Evolutionary conservation across 2,329 filamentous ascomycete genomes (phyloP).

Genomic region (Thielaviopsis ethacetica): DNA sequence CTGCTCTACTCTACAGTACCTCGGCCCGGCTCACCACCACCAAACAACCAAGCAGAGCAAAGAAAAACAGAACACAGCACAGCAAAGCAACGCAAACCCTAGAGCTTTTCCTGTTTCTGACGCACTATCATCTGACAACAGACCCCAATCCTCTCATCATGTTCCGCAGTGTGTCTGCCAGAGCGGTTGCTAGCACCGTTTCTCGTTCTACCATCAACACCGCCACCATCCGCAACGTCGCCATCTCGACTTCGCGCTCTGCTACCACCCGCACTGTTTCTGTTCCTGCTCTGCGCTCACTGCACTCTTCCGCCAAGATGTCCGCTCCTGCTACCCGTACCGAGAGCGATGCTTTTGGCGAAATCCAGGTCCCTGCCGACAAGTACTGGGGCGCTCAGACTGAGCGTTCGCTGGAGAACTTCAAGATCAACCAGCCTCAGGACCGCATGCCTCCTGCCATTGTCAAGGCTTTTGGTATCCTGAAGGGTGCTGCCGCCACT

Average conservation of each 20-base stretch:
- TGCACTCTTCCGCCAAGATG: slow-evolving; percentile 35
- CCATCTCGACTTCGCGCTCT: slow-evolving; percentile 1
- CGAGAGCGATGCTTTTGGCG: slow-evolving; percentile 95
- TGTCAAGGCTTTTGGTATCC: slow-evolving; percentile 83
- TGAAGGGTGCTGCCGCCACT: slow-evolving; percentile 89
- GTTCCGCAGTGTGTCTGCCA: slow-evolving; percentile 11
- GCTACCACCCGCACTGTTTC: slow-evolving; percentile 1
- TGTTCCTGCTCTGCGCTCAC: slow-evolving; percentile 9
- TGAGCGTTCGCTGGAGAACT: slow-evolving; percentile 90
- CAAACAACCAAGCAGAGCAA: too few relatives aligned
- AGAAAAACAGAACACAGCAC: too few relatives aligned
- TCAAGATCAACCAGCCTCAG: slow-evolving; percentile 97
- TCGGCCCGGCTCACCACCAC: background rate
- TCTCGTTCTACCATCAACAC: slow-evolving; percentile 1
- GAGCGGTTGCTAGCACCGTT: slow-evolving; percentile 7
- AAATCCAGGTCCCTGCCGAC: slow-evolving; percentile 79
- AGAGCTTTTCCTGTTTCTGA: background rate
- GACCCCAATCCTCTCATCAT: slow-evolving; percentile 7
- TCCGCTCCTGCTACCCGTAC: slow-evolving; percentile 41
- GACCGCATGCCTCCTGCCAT: slow-evolving; percentile 95
- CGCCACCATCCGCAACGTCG: background rate
- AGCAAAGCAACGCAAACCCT: background rate
- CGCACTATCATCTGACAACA: slow-evolving; percentile 8
- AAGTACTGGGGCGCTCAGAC: slow-evolving; percentile 99
- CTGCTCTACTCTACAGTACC: too few relatives aligned